Percentiles rank a stretch among this genome's conserved stretches.
phyloP scores from a whole-genome alignment of 495 filamentous ascomycete species.

The Oleoguttula mirabilis region DNA sequence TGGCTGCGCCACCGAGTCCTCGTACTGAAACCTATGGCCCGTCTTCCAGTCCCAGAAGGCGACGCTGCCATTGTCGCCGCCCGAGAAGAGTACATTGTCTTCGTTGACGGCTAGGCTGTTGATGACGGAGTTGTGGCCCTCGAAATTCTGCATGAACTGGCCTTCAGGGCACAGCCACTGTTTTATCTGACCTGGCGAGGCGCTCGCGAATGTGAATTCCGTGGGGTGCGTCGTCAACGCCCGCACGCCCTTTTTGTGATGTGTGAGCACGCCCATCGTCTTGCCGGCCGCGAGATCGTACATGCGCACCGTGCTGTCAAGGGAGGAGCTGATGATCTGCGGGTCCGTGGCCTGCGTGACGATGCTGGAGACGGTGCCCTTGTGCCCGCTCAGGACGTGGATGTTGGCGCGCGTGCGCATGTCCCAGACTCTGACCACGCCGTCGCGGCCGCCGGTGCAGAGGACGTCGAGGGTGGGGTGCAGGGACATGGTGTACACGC shows the following conservation, averaged over 20 bases:
- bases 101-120: slow-evolving; percentile 91
- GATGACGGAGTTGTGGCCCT: slow-evolving; percentile 90
- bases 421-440: slow-evolving; percentile 92
- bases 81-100: slow-evolving; percentile 88
- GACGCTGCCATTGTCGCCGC: slow-evolving; percentile 92
- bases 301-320: slow-evolving; percentile 83
- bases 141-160: slow-evolving; percentile 98
- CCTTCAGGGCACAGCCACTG: slow-evolving; percentile 99
- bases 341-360: slow-evolving; percentile 95
- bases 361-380: slow-evolving; percentile 73
- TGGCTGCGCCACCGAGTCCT: slow-evolving; percentile 86
- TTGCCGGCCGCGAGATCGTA: slow-evolving; percentile 97
- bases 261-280: slow-evolving; percentile 87
- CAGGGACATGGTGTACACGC: slow-evolving; percentile 81
- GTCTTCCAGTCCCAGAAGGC: slow-evolving; percentile 99
- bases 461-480: slow-evolving; percentile 92
- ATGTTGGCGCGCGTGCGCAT: slow-evolving; percentile 94
- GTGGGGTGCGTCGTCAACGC: slow-evolving; percentile 74
- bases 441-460: slow-evolving; percentile 89
- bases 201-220: slow-evolving; percentile 94
- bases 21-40: slow-evolving; percentile 73
- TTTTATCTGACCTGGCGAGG: slow-evolving; percentile 87
- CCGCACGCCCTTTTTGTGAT: slow-evolving; percentile 96
- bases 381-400: slow-evolving; percentile 80
- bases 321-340: slow-evolving; percentile 80